Evolutionary conservation across 176 grass and related monocot genomes (phyloP).

Genomic region (Stipa capillata): DNA sequence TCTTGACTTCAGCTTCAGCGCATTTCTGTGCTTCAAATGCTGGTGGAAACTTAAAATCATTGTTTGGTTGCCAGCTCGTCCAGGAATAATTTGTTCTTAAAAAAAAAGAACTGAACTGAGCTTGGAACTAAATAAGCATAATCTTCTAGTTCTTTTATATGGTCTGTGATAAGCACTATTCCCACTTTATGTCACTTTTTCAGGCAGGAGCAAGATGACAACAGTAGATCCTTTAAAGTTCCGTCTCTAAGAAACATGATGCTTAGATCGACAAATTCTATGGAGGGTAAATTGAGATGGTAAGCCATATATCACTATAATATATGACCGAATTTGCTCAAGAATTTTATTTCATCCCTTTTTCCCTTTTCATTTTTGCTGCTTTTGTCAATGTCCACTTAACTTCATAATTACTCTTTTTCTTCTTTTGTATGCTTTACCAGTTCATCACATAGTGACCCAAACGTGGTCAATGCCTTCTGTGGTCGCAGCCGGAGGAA

Average conservation of each 20-base stretch:
- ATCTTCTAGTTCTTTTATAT: neutral
- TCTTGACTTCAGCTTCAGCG: neutral
- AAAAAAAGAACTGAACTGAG: neutral
- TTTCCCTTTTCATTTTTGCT: neutral
- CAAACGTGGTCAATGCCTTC: conserved; percentile 83
- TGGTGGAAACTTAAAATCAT: neutral
- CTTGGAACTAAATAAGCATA: neutral
- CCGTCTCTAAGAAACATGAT: conserved; percentile 70
- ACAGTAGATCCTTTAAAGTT: conserved; percentile 49
- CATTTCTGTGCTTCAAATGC: neutral
- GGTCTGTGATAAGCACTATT: neutral
- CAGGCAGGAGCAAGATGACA: conserved; percentile 83
- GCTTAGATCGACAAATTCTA: conserved; percentile 58
- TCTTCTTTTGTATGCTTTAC: conserved; percentile 17
- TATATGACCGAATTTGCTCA: too few relatives aligned
- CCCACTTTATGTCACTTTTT: neutral
- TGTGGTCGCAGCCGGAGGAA: conserved; percentile 51
- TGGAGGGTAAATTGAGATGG: conserved; percentile 70
- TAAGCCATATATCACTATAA: conserved; percentile 12
- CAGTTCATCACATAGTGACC: conserved; percentile 80
- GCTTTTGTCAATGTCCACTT: neutral
- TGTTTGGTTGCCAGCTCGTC: conserved; percentile 9
- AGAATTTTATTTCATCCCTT: neutral
- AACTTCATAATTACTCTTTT: conserved; percentile 12
- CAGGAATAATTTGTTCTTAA: neutral